A percentile compares a stretch with the other conserved stretches of the same genome.
Conservation (phyloP, 2,329 filamentous ascomycete genomes). For the Zalaria sp. region DNA sequence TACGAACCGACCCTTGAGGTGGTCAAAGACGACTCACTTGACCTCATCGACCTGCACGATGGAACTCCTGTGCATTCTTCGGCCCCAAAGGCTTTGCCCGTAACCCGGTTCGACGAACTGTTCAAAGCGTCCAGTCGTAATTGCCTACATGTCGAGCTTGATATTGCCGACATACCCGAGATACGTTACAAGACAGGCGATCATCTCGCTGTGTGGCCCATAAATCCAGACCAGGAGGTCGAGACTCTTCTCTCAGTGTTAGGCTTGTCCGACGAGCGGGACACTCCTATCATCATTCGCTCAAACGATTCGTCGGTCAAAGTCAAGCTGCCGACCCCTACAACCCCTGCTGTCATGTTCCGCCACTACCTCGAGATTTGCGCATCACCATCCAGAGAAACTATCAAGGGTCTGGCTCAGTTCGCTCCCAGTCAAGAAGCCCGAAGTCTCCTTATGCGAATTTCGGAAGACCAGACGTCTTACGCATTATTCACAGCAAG, state of each 20-base stretch:
- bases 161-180: constrained; percentile 20
- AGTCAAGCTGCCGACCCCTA: constrained; percentile 25
- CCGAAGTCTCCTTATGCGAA: constrained; percentile 14
- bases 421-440: constrained; percentile 24
- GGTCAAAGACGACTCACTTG: constrained; percentile 11
- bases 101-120: constrained; percentile 19
- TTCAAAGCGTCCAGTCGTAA: constrained; percentile 21
- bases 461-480: constrained; percentile 19
- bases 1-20: constrained; percentile 21
- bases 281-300: constrained; percentile 15
- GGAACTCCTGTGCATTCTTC: constrained; percentile 11
- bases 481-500: constrained; percentile 17
- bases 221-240: constrained; percentile 25
- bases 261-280: constrained; percentile 10
- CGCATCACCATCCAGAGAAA: constrained; percentile 25
- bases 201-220: constrained; percentile 26
- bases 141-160: constrained; percentile 27
- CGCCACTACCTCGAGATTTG: constrained; percentile 34
- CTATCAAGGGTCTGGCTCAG: constrained; percentile 20
- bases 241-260: constrained; percentile 17
- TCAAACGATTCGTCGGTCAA: constrained; percentile 16
- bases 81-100: constrained; percentile 11
- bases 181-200: constrained; percentile 30
- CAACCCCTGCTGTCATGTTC: constrained; percentile 25
- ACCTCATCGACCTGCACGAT: constrained; percentile 15